Percentiles rank a stretch among this genome's conserved stretches.
These are phyloP conservation scores for Mrakia blollopis DNA, from an alignment of 768 basidiomycete species.

Conservation along the genomic window DNA sequence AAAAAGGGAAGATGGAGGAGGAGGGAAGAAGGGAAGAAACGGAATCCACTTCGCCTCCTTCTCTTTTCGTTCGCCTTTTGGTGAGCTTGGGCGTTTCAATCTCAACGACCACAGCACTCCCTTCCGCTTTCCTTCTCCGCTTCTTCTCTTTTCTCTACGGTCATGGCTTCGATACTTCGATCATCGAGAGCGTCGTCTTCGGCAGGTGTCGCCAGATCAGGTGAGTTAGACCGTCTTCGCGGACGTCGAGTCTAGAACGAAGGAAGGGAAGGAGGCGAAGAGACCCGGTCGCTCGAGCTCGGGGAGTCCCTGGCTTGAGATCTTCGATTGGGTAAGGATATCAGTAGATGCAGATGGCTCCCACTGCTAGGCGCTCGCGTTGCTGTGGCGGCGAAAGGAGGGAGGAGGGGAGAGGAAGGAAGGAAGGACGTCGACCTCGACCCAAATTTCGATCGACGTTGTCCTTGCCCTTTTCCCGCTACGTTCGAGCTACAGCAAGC, in stretches of 20 bases:
- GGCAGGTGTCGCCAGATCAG: neutral
- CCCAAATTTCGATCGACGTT: neutral
- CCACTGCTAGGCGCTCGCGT: neutral
- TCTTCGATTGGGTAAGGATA: too few species aligned
- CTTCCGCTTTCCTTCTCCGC: neutral
- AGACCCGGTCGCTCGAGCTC: neutral
- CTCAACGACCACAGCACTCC: neutral
- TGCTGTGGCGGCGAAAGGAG: neutral
- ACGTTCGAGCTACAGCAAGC: neutral
- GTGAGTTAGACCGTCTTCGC: neutral
- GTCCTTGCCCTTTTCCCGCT: neutral
- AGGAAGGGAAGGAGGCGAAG: neutral
- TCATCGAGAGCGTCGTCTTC: neutral
- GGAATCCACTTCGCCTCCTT: neutral
- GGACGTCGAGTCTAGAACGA: too few species aligned
- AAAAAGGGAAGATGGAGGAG: neutral
- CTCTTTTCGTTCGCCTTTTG: neutral
- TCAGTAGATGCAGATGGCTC: too few species aligned
- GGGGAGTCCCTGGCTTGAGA: neutral
- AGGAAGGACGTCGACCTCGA: neutral
- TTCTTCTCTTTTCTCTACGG: neutral
- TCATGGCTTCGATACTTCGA: slow-evolving; percentile 5
- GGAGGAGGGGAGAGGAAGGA: neutral
- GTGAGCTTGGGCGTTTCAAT: neutral
- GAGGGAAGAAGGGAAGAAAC: neutral